These are phyloP conservation scores for Phlebiopsis flavidoalba DNA, from an alignment of 768 basidiomycete species.

Conservation along the genomic window DNA sequence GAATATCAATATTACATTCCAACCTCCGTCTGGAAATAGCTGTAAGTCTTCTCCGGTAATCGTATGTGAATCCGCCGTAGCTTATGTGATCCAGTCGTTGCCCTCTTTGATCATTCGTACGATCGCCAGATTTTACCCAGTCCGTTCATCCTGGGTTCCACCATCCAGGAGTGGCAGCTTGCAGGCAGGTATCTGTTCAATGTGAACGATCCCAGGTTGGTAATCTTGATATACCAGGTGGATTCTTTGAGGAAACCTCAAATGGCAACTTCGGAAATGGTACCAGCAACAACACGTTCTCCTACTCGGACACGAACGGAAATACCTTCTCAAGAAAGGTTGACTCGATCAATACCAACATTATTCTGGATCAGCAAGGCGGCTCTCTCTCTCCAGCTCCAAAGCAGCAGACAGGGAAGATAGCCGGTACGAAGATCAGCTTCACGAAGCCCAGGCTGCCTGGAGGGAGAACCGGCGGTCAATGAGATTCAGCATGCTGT, in stretches of 20 bases:
- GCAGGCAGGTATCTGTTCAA: background rate
- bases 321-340: slow-evolving; percentile 63
- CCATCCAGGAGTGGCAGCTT: slow-evolving; percentile 30
- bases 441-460: slow-evolving; percentile 31
- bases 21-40: slow-evolving; percentile 27
- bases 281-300: slow-evolving; percentile 63
- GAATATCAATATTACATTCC: slow-evolving; percentile 33
- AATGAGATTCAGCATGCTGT: background rate
- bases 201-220: background rate
- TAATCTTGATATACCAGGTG: slow-evolving; percentile 29
- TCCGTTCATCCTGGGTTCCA: slow-evolving; percentile 54
- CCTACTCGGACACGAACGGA: slow-evolving; percentile 50
- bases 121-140: slow-evolving; percentile 50
- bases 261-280: slow-evolving; percentile 59
- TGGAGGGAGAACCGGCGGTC: slow-evolving; percentile 25
- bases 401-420: background rate
- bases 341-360: slow-evolving; percentile 53
- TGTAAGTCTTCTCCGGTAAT: slow-evolving; percentile 17
- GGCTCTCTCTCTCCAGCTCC: slow-evolving; percentile 37
- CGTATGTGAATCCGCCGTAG: background rate
- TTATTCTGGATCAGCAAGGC: slow-evolving; percentile 52
- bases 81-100: slow-evolving; percentile 33
- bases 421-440: background rate
- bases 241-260: slow-evolving; percentile 40
- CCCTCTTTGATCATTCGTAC: slow-evolving; percentile 65